Conservation (phyloP, 2,329 filamentous ascomycete species). For the Fusarium tanahbumbuense region DNA sequence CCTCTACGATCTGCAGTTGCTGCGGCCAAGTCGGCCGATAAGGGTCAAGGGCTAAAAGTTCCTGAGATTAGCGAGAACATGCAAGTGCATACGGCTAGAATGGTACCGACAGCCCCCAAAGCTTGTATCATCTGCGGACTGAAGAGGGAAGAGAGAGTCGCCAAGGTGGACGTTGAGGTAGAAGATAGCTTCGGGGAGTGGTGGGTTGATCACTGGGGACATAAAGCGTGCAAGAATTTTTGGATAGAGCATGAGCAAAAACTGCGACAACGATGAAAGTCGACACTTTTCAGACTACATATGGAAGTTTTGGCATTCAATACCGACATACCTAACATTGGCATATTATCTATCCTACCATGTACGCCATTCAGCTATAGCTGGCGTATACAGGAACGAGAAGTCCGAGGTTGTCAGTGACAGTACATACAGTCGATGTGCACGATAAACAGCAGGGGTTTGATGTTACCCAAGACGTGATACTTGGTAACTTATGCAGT, state of each 20-base stretch:
- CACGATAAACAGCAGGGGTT: constrained; percentile 9
- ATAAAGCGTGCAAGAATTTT: constrained; percentile 82
- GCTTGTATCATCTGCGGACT: constrained; percentile 88
- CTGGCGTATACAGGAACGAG: not conserved
- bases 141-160: constrained; percentile 85
- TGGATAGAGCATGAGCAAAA: constrained; percentile 81
- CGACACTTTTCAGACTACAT: not conserved
- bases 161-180: constrained; percentile 78
- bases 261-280: constrained; percentile 71
- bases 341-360: not conserved
- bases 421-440: not conserved
- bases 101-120: constrained; percentile 78
- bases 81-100: constrained; percentile 74
- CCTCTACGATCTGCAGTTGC: constrained; percentile 78
- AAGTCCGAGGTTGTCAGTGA: not conserved
- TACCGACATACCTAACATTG: not conserved
- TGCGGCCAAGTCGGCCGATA: constrained; percentile 70
- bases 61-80: constrained; percentile 79
- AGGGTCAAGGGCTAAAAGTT: constrained; percentile 62
- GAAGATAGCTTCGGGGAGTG: constrained; percentile 96
- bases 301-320: not conserved
- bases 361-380: not conserved
- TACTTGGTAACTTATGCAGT: constrained; percentile 18
- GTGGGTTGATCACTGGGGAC: constrained; percentile 93
- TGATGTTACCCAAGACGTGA: constrained; percentile 17